Conservation (phyloP, 75 land plant genomes). For the Adiantum capillusveneris region DNA sequence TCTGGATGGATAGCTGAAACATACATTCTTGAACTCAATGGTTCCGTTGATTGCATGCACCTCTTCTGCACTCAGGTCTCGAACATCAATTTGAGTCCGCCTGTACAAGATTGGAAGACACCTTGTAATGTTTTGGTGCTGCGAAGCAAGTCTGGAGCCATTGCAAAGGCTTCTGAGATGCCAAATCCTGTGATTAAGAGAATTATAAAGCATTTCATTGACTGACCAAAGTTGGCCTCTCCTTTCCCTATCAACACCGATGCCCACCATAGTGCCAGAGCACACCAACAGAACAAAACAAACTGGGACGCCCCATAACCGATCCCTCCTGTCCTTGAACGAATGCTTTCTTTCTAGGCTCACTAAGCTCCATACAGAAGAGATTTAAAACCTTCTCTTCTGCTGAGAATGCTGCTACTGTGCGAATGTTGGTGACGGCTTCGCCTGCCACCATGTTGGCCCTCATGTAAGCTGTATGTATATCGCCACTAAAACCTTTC, state of each 20-base stretch:
- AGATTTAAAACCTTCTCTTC: constrained; percentile 30
- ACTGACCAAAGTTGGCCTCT: constrained; percentile 59
- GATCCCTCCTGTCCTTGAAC: constrained; percentile 23
- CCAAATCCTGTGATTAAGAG: constrained; percentile 84
- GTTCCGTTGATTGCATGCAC: background rate
- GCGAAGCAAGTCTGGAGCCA: background rate
- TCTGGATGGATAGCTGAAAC: constrained; percentile 10
- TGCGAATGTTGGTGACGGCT: constrained; percentile 45
- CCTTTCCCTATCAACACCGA: constrained; percentile 65
- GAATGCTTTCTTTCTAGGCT: constrained; percentile 24
- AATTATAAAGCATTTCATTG: constrained; percentile 93
- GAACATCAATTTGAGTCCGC: background rate
- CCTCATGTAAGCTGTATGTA: constrained; percentile 46
- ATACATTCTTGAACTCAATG: constrained; percentile 6
- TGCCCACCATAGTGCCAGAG: constrained; percentile 86
- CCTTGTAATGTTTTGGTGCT: background rate
- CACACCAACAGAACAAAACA: constrained; percentile 74
- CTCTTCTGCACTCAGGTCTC: too few relatives aligned
- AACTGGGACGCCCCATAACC: constrained; percentile 71
- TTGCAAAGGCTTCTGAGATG: constrained; percentile 66
- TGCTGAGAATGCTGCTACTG: constrained; percentile 43
- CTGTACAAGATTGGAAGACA: constrained; percentile 7
- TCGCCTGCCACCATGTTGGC: constrained; percentile 59
- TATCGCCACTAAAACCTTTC: constrained; percentile 78
- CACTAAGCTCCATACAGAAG: constrained; percentile 33